Percentiles rank a stretch among this genome's conserved stretches.
phyloP scores from a whole-genome alignment of 306 rosid genomes.

The Castanea crenata region DNA sequence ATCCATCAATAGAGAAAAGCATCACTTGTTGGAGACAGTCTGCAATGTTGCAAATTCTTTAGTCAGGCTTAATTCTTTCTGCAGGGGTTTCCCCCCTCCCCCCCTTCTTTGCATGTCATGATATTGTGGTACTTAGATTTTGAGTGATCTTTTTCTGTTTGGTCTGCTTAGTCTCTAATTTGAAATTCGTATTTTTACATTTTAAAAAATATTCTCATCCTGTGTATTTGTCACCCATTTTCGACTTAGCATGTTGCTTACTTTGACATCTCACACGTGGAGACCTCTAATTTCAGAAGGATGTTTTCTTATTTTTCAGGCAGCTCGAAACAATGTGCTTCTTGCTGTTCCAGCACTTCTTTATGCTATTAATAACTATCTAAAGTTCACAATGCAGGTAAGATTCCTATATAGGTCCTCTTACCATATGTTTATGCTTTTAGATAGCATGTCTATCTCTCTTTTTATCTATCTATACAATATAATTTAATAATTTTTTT shows the following conservation, averaged over 20 bases:
- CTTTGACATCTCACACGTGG: neutral
- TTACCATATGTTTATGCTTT: neutral
- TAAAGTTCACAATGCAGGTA: conserved; percentile 99
- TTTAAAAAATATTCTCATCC: neutral
- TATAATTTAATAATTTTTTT: neutral
- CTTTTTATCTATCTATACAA: no score
- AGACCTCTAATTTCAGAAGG: conserved; percentile 8
- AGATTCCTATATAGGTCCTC: conserved; percentile 5
- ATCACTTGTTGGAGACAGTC: neutral
- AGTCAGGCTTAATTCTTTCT: neutral
- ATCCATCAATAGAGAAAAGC: neutral
- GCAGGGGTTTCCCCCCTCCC: neutral
- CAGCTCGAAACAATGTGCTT: conserved; percentile 93
- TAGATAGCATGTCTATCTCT: neutral
- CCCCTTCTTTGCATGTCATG: neutral
- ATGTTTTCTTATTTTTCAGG: conserved; percentile 49
- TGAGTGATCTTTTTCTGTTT: neutral
- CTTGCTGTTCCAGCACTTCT: conserved; percentile 97
- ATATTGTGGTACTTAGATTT: neutral
- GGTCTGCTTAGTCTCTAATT: neutral
- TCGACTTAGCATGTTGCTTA: neutral
- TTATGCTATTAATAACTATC: conserved; percentile 94
- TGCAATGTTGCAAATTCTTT: neutral
- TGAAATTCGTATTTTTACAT: neutral
- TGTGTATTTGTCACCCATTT: neutral